phyloP scores from a whole-genome alignment of 164 flowering plant genomes.

The Annona cherimola region DNA sequence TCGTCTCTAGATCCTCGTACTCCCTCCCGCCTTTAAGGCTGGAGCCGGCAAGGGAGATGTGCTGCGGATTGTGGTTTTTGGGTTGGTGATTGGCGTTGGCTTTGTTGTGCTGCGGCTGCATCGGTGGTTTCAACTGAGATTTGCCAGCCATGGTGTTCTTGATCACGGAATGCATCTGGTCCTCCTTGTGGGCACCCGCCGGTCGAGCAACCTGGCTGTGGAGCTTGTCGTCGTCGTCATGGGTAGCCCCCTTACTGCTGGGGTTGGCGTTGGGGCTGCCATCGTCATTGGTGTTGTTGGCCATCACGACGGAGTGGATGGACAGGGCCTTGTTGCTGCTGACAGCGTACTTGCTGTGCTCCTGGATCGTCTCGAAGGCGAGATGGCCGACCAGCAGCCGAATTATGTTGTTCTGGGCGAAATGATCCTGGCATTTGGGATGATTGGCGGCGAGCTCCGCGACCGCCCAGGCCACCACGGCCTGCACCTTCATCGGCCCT shows the following conservation, averaged over 20 bases:
- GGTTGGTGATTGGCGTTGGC: background rate
- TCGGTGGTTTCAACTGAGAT: conserved; percentile 1
- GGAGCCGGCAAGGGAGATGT: conserved; percentile 29
- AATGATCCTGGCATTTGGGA: conserved; percentile 75
- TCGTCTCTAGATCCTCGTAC: conserved; percentile 56
- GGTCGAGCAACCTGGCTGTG: conserved; percentile 31
- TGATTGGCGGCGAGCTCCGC: conserved; percentile 63
- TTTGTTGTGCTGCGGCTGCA: background rate
- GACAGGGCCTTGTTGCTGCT: conserved; percentile 31
- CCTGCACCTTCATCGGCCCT: conserved; percentile 67
- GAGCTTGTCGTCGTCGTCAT: conserved; percentile 3
- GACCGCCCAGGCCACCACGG: conserved; percentile 77
- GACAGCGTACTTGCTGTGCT: conserved; percentile 76
- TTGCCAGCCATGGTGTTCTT: conserved; percentile 38
- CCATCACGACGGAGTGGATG: conserved; percentile 57
- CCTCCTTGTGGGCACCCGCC: conserved; percentile 22
- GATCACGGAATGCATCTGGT: conserved; percentile 55
- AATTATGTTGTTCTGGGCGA: conserved; percentile 64
- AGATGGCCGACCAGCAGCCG: conserved; percentile 74
- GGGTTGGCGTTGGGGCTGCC: background rate
- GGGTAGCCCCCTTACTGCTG: background rate
- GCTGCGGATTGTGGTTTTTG: conserved; percentile 7
- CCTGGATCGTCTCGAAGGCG: conserved; percentile 83
- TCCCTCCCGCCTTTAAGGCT: conserved; percentile 67
- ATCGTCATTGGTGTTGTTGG: conserved; percentile 21